Base-by-base conservation (phyloP, 225 moss, liverwort and hornwort genomes). In the Physcomitrellopsis africana region DNA sequence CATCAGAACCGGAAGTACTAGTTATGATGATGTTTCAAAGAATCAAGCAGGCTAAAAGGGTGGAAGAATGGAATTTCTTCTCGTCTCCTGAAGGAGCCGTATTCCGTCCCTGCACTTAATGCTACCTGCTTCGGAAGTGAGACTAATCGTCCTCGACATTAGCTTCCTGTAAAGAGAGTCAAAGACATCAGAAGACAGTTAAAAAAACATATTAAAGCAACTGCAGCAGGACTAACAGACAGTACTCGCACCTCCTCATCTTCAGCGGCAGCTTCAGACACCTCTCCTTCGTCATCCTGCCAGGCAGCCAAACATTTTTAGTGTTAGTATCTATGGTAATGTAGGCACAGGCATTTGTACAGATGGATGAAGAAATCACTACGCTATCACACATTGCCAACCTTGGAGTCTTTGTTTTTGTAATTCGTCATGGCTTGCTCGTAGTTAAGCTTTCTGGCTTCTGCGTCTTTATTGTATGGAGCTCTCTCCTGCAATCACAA, bases 361-460 rank as follows among this genome's bases (percentile, higher is more conserved):
- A 3, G 22, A 56, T 51, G 52, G 1, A 41, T 16, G 1, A 3
- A 12, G 55, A 19, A 37, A 11, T 0, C 3, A 29, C 8, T 16
- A 1, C 7, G 12, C 5, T 41, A 24, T 81, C 63, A 62, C 14
- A 1, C 32, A 42, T 11, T 13, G 26, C 72, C 29, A 47, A 85
- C 81, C 85, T 85, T 81, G 26, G 83, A 72, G 37, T 74, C 78
- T 51, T 85, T 81, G 14, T 59, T 85, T 17, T 80, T 84, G 75
- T 89, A 89, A 4, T 73, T 75, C 0, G 61, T 65, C 86, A 86
- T 20, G 17, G 84, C 86, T 70, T 57, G 18, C 44, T 86, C 86
- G 41, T 89, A 89, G 12, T 45, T 70, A 10, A 41, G 66, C 80
- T 89, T 89, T 15, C 84, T 80, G 19, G 71, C 55, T 26, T 79